phyloP scores from a whole-genome alignment of 768 basidiomycete species.

The Mycena rosella region DNA sequence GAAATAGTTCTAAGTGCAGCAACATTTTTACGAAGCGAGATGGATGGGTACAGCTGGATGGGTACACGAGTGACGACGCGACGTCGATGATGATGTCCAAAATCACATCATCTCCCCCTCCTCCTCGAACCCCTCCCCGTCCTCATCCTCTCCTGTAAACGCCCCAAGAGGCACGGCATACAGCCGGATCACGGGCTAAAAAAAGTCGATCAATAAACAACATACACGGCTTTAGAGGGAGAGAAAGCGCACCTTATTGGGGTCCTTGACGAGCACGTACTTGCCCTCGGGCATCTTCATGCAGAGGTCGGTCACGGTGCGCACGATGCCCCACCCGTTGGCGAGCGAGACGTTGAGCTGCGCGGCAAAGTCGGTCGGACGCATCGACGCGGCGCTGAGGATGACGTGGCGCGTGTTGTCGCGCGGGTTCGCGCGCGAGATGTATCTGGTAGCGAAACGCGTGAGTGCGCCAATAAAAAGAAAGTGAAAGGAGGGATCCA shows the following conservation, averaged over 20 bases:
- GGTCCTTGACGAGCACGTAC: conserved; percentile 97
- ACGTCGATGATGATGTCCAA: neutral
- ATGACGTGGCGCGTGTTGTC: conserved; percentile 97
- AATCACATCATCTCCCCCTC: conserved; percentile 35
- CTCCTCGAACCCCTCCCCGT: conserved; percentile 57
- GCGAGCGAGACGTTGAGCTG: conserved; percentile 96
- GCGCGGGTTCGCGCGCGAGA: conserved; percentile 93
- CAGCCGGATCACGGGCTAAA: conserved; percentile 91
- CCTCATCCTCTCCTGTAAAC: conserved; percentile 88
- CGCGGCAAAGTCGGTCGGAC: conserved; percentile 92
- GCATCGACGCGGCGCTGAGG: conserved; percentile 93
- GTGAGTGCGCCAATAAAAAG: conserved; percentile 23
- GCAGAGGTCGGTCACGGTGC: conserved; percentile 93
- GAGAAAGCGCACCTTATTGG: conserved; percentile 83
- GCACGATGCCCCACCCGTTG: conserved; percentile 99
- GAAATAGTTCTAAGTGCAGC: too few relatives aligned
- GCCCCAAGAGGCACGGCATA: conserved; percentile 92
- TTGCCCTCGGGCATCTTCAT: conserved; percentile 99
- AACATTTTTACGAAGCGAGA: too few relatives aligned
- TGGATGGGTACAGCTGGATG: too few relatives aligned
- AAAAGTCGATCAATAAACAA: conserved; percentile 7
- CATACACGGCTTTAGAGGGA: neutral
- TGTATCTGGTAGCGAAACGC: conserved; percentile 73
- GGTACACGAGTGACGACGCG: too few relatives aligned
- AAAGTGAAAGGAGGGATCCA: conserved; percentile 20